phyloP scores from a whole-genome alignment of 2,329 filamentous ascomycete genomes.

The Dissoconium aciculare region DNA sequence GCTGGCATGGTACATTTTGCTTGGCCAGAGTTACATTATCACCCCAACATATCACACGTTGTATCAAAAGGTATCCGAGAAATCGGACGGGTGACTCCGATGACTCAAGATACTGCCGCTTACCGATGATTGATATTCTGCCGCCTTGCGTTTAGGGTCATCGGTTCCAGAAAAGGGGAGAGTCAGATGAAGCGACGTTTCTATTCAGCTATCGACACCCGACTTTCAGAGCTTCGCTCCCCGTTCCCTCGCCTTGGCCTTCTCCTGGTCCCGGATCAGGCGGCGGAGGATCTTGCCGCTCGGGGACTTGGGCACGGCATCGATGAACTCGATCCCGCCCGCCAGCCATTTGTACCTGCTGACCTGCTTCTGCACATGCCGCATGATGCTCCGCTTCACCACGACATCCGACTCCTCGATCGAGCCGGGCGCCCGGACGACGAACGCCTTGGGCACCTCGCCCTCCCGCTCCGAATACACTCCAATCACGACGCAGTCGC shows the following conservation, averaged over 20 bases:
- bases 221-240: conserved; percentile 52
- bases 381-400: conserved; percentile 37
- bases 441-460: conserved; percentile 49
- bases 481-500: conserved; percentile 65
- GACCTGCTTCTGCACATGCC: conserved; percentile 47
- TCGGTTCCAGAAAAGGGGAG: too few relatives aligned
- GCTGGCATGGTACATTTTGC: too few relatives aligned
- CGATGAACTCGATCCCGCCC: conserved; percentile 44
- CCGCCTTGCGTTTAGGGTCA: too few relatives aligned
- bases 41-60: too few relatives aligned
- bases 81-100: too few relatives aligned
- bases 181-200: too few relatives aligned
- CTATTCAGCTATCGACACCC: too few relatives aligned
- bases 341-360: conserved; percentile 48
- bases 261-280: conserved; percentile 59
- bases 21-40: too few relatives aligned
- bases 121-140: too few relatives aligned
- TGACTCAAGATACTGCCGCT: too few relatives aligned
- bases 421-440: conserved; percentile 39
- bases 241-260: conserved; percentile 46
- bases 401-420: conserved; percentile 36
- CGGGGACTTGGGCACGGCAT: conserved; percentile 45
- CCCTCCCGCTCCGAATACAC: conserved; percentile 49
- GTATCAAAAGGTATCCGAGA: too few relatives aligned
- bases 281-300: conserved; percentile 49